A percentile compares a stretch with the other conserved stretches of the same genome.
phyloP scores from a whole-genome alignment of 1,139 yeast genomes.

The Diutina catenulata region DNA sequence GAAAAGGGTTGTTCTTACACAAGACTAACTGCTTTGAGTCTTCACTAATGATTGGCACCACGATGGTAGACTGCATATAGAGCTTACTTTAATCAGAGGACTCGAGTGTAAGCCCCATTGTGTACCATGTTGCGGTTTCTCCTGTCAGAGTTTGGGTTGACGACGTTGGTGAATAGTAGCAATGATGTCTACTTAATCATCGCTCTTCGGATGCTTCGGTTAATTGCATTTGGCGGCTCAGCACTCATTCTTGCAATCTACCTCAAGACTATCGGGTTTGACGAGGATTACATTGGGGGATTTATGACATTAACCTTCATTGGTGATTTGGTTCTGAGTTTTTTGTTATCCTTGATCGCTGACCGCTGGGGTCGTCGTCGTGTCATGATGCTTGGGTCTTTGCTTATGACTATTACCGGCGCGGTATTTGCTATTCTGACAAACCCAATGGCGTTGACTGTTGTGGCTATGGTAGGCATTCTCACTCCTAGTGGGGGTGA shows the following conservation, averaged over 20 bases:
- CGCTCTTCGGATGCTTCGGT: constrained; percentile 23
- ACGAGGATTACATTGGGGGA: constrained; percentile 22
- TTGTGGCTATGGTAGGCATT: constrained; percentile 21
- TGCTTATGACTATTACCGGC: constrained; percentile 21
- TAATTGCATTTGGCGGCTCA: constrained; percentile 30
- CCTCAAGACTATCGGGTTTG: constrained; percentile 19
- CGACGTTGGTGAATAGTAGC: constrained; percentile 16
- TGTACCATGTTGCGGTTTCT: not conserved
- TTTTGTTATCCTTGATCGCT: constrained; percentile 20
- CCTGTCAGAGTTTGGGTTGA: constrained; percentile 17
- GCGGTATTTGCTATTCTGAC: constrained; percentile 15
- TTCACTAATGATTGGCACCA: no score
- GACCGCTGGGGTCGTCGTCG: constrained; percentile 25
- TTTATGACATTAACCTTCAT: constrained; percentile 26
- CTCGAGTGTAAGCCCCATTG: no score
- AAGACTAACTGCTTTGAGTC: no score
- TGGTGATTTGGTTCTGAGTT: constrained; percentile 27
- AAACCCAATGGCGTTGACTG: constrained; percentile 15
- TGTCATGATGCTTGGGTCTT: constrained; percentile 18
- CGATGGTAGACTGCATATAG: no score
- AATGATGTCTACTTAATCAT: constrained; percentile 21
- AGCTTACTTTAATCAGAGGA: no score
- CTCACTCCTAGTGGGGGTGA: constrained; percentile 33
- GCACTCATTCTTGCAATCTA: constrained; percentile 28
- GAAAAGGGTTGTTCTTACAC: no score